These are phyloP conservation scores for Phyllosticta ampelicida DNA, from an alignment of 2,329 filamentous ascomycete genomes.

Conservation along the genomic window DNA sequence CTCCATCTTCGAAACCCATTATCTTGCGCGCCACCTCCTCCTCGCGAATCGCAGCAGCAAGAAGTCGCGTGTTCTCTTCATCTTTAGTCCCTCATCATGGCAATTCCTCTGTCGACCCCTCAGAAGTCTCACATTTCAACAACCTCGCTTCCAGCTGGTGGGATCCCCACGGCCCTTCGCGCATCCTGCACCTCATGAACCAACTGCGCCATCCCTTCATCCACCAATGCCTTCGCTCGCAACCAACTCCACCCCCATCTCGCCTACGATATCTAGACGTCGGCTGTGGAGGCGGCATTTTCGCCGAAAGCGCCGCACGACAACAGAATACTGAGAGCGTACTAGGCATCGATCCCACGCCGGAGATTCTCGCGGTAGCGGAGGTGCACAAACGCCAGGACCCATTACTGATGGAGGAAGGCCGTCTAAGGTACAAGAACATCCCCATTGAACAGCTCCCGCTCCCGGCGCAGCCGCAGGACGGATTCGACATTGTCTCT, in stretches of 20 bases:
- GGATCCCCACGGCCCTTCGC: conserved; percentile 87
- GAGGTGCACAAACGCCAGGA: conserved; percentile 64
- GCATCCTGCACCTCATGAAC: conserved; percentile 95
- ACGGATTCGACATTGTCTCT: conserved; percentile 66
- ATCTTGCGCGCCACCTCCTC: neutral
- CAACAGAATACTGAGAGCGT: conserved; percentile 53
- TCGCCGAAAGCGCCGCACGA: conserved; percentile 76
- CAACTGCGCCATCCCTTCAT: conserved; percentile 93
- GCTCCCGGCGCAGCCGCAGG: conserved; percentile 19
- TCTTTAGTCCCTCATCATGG: neutral
- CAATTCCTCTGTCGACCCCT: conserved; percentile 52
- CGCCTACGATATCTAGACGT: conserved; percentile 71
- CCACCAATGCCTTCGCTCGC: conserved; percentile 48
- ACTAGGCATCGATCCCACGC: conserved; percentile 67
- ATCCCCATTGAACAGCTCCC: conserved; percentile 63
- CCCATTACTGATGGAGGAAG: conserved; percentile 50
- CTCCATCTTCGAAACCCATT: neutral
- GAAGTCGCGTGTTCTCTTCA: neutral
- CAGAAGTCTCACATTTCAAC: conserved; percentile 91
- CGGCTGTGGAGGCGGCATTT: conserved; percentile 93
- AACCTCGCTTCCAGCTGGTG: conserved; percentile 90
- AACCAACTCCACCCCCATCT: conserved; percentile 20
- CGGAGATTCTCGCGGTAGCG: conserved; percentile 64
- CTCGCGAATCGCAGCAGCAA: neutral
- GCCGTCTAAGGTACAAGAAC: conserved; percentile 58